Evolutionary conservation across 1,284 basidiomycete species (phyloP).

Genomic region (Ganoderma boninense): DNA sequence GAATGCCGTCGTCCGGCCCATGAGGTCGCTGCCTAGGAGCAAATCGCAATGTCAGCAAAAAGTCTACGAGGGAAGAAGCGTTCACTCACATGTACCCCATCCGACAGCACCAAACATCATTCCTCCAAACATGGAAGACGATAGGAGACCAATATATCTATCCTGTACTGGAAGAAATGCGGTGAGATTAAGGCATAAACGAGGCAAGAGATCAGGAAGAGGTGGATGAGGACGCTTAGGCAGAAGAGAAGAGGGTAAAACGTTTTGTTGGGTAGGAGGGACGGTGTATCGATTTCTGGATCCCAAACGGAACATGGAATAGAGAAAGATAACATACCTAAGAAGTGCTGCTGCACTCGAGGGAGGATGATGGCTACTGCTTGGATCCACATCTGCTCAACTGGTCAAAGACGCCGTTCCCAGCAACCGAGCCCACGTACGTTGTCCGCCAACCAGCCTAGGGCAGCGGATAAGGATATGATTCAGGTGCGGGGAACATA

Average conservation of each 20-base stretch:
- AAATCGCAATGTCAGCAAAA: background rate
- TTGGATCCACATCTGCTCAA: slow-evolving; percentile 87
- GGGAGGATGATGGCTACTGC: slow-evolving; percentile 92
- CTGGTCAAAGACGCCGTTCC: slow-evolving; percentile 40
- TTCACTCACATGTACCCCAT: slow-evolving; percentile 84
- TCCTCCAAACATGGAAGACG: slow-evolving; percentile 86
- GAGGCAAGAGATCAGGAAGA: background rate
- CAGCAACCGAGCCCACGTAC: slow-evolving; percentile 50
- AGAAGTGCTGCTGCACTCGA: slow-evolving; percentile 88
- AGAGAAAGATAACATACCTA: slow-evolving; percentile 54
- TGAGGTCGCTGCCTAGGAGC: slow-evolving; percentile 69
- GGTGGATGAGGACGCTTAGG: background rate
- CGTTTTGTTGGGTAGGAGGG: background rate
- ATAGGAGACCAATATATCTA: slow-evolving; percentile 76
- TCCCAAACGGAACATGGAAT: background rate
- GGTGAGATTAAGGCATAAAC: no score
- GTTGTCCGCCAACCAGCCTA: slow-evolving; percentile 89
- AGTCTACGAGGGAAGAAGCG: slow-evolving; percentile 13
- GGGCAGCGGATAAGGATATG: slow-evolving; percentile 6
- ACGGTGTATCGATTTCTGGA: no score
- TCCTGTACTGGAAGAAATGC: slow-evolving; percentile 65
- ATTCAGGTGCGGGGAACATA: background rate
- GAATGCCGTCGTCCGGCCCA: slow-evolving; percentile 91
- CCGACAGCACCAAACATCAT: slow-evolving; percentile 97
- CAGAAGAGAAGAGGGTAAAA: background rate